Percentiles rank a stretch among this genome's conserved stretches.
Evolutionary conservation across 2,329 filamentous ascomycete genomes (phyloP).

Genomic region (Phoma sp.): DNA sequence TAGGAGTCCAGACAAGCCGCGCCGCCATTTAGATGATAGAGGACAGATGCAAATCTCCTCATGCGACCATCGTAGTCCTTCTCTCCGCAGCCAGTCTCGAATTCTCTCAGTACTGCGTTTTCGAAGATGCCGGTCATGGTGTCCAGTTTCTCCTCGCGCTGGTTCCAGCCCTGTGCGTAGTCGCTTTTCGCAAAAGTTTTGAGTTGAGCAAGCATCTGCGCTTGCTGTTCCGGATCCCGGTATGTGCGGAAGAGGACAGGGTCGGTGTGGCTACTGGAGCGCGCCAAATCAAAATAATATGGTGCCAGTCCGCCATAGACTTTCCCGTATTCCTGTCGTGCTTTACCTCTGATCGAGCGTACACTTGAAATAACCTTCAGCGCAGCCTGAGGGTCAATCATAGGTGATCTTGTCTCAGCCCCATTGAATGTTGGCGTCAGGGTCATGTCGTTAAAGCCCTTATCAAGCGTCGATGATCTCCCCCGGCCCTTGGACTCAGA

Average conservation of each 20-base stretch:
- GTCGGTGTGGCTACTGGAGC: slow-evolving; percentile 75
- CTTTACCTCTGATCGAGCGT: slow-evolving; percentile 80
- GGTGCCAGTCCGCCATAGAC: slow-evolving; percentile 87
- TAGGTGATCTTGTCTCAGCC: slow-evolving; percentile 35
- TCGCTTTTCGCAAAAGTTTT: slow-evolving; percentile 81
- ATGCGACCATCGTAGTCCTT: slow-evolving; percentile 89
- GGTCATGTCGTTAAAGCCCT: slow-evolving; percentile 82
- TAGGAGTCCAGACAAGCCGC: slow-evolving; percentile 81
- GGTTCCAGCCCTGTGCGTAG: slow-evolving; percentile 73
- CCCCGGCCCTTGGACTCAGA: slow-evolving; percentile 39
- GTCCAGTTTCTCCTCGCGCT: slow-evolving; percentile 73
- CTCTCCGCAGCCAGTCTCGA: slow-evolving; percentile 87
- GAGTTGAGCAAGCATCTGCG: slow-evolving; percentile 84
- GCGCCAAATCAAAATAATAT: slow-evolving; percentile 83
- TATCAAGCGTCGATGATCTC: slow-evolving; percentile 52
- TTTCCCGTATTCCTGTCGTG: slow-evolving; percentile 88
- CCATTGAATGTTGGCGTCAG: slow-evolving; percentile 51
- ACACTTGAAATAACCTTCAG: slow-evolving; percentile 73
- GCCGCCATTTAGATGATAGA: slow-evolving; percentile 82
- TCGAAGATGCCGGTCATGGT: slow-evolving; percentile 85
- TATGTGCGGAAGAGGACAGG: slow-evolving; percentile 87
- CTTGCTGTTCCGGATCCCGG: slow-evolving; percentile 86
- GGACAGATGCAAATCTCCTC: slow-evolving; percentile 85
- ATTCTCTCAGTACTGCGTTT: slow-evolving; percentile 86
- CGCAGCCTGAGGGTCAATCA: slow-evolving; percentile 65